Base-by-base conservation (phyloP, 805 yeast genomes). In the Kazachstania bromeliacearum region DNA sequence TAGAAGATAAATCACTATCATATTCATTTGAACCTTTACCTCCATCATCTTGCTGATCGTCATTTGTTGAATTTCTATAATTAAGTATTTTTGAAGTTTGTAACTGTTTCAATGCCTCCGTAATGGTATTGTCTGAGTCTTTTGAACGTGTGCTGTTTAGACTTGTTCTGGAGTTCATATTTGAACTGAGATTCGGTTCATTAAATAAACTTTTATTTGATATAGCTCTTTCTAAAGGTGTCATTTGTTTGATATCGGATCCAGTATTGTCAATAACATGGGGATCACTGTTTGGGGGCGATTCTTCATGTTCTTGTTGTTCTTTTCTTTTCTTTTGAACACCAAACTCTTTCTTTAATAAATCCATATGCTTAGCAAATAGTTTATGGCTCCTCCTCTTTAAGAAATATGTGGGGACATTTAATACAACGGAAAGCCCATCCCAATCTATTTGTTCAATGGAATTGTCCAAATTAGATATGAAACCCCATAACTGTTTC, bases 1-100 rank as follows among this genome's bases (percentile, higher is more conserved):
- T 59, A 7, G 68, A 62, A 16, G 67, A 62, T 18, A 57, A 33
- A 33, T 62, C 64, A 14, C 60, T 56, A 15, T 46, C 50, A 5
- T 32, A 41, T 12, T 37, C 31, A 30, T 28, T 23, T 15, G 6
- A 9, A 12, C 17, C 18, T 22, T 34, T 24, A 10, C 29, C 28
- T 14, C 13, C 15, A 20, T 5, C 5, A 18, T 9, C 12, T 7
- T 17, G 15, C 7, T 7, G 7, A 21, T 13, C 14, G n/a, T 13
- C 14, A 5, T 17, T 18, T 8, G 16, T 5, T 7, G 21, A 5
- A 12, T n/a, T n/a, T 16, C 10, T n/a, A 27, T 43, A 44, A 19
- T 41, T 45, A 29, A 55, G 26, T 9, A 55, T 37, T 31, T 43
- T 53, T 4, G 59, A 55, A 2, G 56, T 44, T 26, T 55, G 54